phyloP scores from a whole-genome alignment of 345 rosid species.

The Hibiscus syriacus region DNA sequence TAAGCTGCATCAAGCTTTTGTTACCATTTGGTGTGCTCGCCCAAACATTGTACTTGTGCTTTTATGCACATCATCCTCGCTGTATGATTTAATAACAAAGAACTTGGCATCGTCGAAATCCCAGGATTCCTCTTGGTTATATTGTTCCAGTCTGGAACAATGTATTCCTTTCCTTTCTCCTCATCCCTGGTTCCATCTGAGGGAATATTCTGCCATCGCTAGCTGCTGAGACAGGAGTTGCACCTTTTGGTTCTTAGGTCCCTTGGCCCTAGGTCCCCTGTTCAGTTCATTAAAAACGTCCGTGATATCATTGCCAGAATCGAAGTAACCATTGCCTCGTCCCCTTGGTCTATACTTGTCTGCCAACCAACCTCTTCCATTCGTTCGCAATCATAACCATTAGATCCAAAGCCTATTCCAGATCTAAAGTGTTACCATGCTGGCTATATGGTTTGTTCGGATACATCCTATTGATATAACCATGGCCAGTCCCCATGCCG shows the following conservation, averaged over 20 bases:
- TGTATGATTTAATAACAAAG: slow-evolving; percentile 85
- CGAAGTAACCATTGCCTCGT: slow-evolving; percentile 57
- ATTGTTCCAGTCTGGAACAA: slow-evolving; percentile 52
- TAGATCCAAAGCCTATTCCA: slow-evolving; percentile 56
- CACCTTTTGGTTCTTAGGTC: slow-evolving; percentile 53
- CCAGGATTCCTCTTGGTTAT: slow-evolving; percentile 62
- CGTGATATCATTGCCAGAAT: slow-evolving; percentile 47
- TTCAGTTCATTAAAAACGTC: slow-evolving; percentile 87
- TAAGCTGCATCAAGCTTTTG: slow-evolving; percentile 91
- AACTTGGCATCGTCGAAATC: slow-evolving; percentile 67
- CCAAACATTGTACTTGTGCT: slow-evolving; percentile 86
- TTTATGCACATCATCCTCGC: slow-evolving; percentile 98
- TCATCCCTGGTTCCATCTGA: slow-evolving; percentile 29
- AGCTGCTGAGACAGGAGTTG: slow-evolving; percentile 26
- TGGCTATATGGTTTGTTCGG: slow-evolving; percentile 61
- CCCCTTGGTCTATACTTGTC: slow-evolving; percentile 71
- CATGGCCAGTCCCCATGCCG: slow-evolving; percentile 48
- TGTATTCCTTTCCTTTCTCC: slow-evolving; percentile 21
- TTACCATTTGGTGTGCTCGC: slow-evolving; percentile 95
- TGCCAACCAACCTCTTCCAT: slow-evolving; percentile 57
- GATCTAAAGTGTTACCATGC: slow-evolving; percentile 59
- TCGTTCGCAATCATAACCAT: slow-evolving; percentile 60
- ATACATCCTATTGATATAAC: slow-evolving; percentile 53
- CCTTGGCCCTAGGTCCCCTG: slow-evolving; percentile 85
- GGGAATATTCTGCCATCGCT: slow-evolving; percentile 46